Evolutionary conservation across 345 rosid species (phyloP).

Genomic region (Gossypioides kirkii): DNA sequence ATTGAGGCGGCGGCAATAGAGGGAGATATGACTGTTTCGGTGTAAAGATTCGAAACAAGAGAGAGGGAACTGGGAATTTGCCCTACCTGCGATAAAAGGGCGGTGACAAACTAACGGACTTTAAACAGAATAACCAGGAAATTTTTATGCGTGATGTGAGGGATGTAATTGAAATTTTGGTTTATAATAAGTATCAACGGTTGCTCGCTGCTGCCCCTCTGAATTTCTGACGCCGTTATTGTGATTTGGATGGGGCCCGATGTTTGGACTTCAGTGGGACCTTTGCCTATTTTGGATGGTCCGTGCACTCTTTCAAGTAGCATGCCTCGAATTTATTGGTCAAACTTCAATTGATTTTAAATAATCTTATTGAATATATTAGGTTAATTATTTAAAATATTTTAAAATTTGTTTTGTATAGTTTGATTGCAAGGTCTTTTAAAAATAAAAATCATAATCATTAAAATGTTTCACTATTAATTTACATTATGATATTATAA

Average conservation of each 20-base stretch:
- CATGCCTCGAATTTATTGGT: neutral
- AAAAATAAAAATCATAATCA: no score
- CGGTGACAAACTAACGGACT: neutral
- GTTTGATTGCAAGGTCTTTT: no score
- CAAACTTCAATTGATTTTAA: no score
- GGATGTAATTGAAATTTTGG: neutral
- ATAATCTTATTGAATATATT: no score
- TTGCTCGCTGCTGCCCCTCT: neutral
- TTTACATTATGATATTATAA: no score
- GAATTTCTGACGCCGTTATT: neutral
- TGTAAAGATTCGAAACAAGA: neutral
- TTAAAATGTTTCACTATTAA: no score
- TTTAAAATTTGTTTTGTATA: no score
- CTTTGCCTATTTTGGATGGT: neutral
- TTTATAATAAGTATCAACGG: neutral
- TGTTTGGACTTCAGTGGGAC: neutral
- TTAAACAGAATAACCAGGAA: neutral
- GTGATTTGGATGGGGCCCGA: neutral
- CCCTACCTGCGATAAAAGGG: neutral
- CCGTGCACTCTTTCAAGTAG: neutral
- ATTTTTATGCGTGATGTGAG: neutral
- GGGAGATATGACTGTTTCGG: neutral
- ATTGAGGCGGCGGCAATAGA: slow-evolving; percentile 4
- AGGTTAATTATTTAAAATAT: no score
- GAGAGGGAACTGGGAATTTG: neutral